Evolutionary conservation across 768 basidiomycete species (phyloP).

Genomic region (Suillus bovinus): DNA sequence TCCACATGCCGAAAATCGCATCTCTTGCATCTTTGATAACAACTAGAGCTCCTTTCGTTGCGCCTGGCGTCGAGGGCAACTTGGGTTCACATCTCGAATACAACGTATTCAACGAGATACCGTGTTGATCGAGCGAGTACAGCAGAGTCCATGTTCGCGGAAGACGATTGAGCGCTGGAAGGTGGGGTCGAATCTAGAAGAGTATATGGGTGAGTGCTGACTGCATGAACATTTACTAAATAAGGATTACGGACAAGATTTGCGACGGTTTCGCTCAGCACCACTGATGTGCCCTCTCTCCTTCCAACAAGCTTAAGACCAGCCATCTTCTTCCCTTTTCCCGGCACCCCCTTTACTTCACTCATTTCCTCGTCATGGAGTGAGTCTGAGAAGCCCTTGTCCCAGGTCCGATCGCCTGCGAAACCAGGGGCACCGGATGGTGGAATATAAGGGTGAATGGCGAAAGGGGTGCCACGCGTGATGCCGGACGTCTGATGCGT

Average conservation of each 20-base stretch:
- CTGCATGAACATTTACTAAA: not conserved
- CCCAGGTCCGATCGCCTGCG: slow-evolving; percentile 64
- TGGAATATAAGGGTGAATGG: slow-evolving; percentile 42
- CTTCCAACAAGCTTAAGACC: slow-evolving; percentile 56
- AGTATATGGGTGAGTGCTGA: not conserved
- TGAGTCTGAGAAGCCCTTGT: slow-evolving; percentile 59
- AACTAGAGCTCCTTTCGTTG: slow-evolving; percentile 53
- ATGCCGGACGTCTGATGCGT: slow-evolving; percentile 15
- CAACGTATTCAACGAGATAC: slow-evolving; percentile 87
- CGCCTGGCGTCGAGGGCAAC: slow-evolving; percentile 24
- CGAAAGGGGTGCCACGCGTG: slow-evolving; percentile 55
- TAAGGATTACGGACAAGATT: slow-evolving; percentile 47
- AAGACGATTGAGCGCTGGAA: slow-evolving; percentile 75
- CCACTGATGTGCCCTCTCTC: slow-evolving; percentile 49
- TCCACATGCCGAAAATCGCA: slow-evolving; percentile 77
- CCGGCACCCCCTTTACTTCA: slow-evolving; percentile 49
- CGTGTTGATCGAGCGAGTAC: slow-evolving; percentile 94
- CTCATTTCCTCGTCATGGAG: slow-evolving; percentile 43
- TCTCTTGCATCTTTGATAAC: slow-evolving; percentile 65
- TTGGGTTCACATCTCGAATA: slow-evolving; percentile 63
- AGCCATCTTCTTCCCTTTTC: slow-evolving; percentile 25
- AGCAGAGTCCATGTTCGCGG: slow-evolving; percentile 73
- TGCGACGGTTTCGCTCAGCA: slow-evolving; percentile 56
- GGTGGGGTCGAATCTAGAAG: slow-evolving; percentile 61
- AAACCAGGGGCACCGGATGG: slow-evolving; percentile 80